Conservation (phyloP, 208 protist genomes). For the Leishmania aethiopica region DNA sequence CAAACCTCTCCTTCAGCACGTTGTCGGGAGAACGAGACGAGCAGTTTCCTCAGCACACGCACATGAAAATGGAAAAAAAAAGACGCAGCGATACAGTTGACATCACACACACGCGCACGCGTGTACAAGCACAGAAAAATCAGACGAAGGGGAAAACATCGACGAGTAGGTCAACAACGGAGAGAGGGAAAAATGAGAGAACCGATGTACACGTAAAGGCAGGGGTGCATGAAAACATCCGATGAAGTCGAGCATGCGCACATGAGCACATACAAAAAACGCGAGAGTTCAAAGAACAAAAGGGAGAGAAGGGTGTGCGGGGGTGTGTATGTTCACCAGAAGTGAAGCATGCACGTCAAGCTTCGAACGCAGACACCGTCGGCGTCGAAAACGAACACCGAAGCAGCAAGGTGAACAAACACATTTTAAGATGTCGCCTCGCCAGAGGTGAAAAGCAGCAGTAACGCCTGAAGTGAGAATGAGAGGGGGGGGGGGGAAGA, state of each 20-base stretch:
- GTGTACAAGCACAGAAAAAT: not conserved
- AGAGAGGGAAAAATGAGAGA: not conserved
- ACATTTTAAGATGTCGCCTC: not conserved
- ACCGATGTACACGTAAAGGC: not conserved
- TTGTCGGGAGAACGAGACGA: not conserved
- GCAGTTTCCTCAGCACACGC: not conserved
- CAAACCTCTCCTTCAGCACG: not conserved
- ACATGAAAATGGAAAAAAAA: not conserved
- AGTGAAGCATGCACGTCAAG: not conserved
- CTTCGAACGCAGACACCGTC: not conserved
- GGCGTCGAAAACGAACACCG: not conserved
- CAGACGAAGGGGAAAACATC: not conserved
- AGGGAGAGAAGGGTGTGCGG: not conserved
- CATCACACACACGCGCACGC: not conserved
- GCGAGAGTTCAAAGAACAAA: not conserved
- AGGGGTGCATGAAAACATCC: not conserved
- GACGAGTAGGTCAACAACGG: not conserved
- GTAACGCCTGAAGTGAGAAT: not conserved
- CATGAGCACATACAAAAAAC: not conserved
- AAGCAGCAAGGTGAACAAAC: not conserved
- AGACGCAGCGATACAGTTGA: not conserved
- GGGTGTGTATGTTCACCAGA: not conserved
- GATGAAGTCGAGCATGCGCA: not conserved
- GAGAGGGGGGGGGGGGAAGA: not conserved
- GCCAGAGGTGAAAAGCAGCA: conserved; percentile 6